Percentiles rank a stretch among this genome's conserved stretches.
These are phyloP conservation scores for Mortierella sp. DNA, from an alignment of 371 early-diverging fungal species.

Conservation along the genomic window DNA sequence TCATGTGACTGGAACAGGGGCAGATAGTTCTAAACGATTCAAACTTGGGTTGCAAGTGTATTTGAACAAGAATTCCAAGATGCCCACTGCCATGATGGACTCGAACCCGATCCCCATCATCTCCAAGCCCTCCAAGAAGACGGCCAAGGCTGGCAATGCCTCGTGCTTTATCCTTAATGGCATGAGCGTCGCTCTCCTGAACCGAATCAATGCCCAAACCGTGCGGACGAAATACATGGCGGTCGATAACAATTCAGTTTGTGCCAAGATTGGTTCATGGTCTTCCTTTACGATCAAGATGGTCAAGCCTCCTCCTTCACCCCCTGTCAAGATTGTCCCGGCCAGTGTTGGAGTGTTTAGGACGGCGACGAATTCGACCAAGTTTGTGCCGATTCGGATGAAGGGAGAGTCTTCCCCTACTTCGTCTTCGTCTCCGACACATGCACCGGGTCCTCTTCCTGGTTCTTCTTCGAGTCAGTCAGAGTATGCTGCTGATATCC, in stretches of 20 bases:
- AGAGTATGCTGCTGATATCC: conserved; percentile 7
- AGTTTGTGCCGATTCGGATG: conserved; percentile 55
- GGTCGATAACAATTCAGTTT: conserved; percentile 63
- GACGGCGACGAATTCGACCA: conserved; percentile 35
- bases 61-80: conserved; percentile 37
- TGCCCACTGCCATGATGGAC: conserved; percentile 65
- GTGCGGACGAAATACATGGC: conserved; percentile 81
- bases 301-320: conserved; percentile 57
- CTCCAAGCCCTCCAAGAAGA: conserved; percentile 86
- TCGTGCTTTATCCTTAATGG: conserved; percentile 74
- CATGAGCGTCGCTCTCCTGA: conserved; percentile 74
- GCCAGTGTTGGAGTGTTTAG: conserved; percentile 47
- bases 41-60: conserved; percentile 65
- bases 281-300: conserved; percentile 77
- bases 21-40: conserved; percentile 78
- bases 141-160: conserved; percentile 77
- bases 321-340: conserved; percentile 47
- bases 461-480: conserved; percentile 13
- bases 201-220: conserved; percentile 85
- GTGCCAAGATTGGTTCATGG: conserved; percentile 79
- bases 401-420: conserved; percentile 35
- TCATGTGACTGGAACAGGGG: conserved; percentile 73
- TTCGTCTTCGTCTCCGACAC: conserved; percentile 5
- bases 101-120: conserved; percentile 81
- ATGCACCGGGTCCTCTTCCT: conserved; percentile 1